phyloP scores from a whole-genome alignment of 1,284 basidiomycete species.

The Puccinia novopanici region DNA sequence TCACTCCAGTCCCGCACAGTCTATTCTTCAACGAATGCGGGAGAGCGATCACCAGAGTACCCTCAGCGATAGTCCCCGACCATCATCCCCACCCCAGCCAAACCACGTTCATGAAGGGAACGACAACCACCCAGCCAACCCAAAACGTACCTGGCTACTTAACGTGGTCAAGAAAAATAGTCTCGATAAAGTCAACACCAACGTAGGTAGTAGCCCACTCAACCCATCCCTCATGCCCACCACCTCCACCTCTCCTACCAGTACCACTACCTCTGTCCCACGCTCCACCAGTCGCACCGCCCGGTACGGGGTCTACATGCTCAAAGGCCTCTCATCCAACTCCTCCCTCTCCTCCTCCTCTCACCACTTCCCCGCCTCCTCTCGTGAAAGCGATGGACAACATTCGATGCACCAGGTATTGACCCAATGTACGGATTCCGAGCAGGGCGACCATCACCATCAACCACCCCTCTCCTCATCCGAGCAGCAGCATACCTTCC shows the following conservation, averaged over 20 bases:
- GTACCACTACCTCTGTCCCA: background rate
- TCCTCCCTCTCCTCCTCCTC: slow-evolving; percentile 18
- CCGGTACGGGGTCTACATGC: slow-evolving; percentile 27
- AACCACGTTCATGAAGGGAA: background rate
- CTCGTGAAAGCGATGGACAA: slow-evolving; percentile 16
- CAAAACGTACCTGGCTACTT: slow-evolving; percentile 20
- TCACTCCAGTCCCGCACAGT: slow-evolving; percentile 1
- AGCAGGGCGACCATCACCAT: background rate
- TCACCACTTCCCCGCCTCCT: slow-evolving; percentile 1
- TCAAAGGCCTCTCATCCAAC: slow-evolving; percentile 19
- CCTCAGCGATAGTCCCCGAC: background rate
- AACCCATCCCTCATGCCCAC: background rate
- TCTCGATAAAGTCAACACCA: background rate
- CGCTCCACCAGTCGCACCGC: slow-evolving; percentile 1
- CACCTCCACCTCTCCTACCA: too few relatives aligned
- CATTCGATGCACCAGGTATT: slow-evolving; percentile 16
- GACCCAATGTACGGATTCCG: slow-evolving; percentile 8
- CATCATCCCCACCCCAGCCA: background rate
- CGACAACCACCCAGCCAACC: background rate
- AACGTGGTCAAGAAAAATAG: slow-evolving; percentile 1
- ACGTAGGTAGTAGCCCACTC: background rate
- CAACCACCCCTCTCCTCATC: background rate
- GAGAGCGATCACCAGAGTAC: slow-evolving; percentile 2
- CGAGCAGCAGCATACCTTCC: background rate
- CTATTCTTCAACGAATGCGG: slow-evolving; percentile 27